Base-by-base conservation (phyloP, 192 early-diverging fungal species). In the Geranomyces michiganensis region DNA sequence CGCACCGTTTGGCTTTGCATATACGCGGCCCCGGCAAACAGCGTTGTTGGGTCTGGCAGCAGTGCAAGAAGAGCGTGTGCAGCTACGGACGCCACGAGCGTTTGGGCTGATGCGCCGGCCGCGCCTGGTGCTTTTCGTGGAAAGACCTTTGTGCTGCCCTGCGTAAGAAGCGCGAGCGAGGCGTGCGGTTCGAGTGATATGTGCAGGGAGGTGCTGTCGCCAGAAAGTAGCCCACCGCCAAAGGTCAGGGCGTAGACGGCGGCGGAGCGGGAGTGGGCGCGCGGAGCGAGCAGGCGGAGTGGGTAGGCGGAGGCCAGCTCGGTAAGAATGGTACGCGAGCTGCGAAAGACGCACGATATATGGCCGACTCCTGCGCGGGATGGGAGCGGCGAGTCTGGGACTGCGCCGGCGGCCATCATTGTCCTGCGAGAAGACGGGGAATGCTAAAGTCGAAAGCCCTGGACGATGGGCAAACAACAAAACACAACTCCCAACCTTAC, bases 91-190 rank as follows among this genome's bases (percentile, higher is more conserved):
- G 81, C 71, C 12, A 78, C 62, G 27, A 92, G 65, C 0, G 73
- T 80, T 58, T 92, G 91, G 7, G 24, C 47, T 7, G 36, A 41
- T 10, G 10, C 36, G 1, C 26, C 41, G 13, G 21, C 46, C 33
- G 7, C 61, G 19, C 76, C 65, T 68, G 19, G 36, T 29, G 66
- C 32, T 21, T 41, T 67, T 0, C 26, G 14, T 19, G 67, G 43
- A 75, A 84, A 96, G 17, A 96, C 90, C 72, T 95, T 95, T 56
- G 93, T 95, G 32, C 87, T 89, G 7, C 90, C 92, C 72, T 94
- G 92, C 0, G 93, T 93, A 30, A 94, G 74, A 15, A 96, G 70
- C 17, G 90, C 55, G 17, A 96, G 75, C 12, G 79, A 82, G 3
- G 82, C 77, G 12, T 82, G 77, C 1, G 74, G 46, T 9, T 79